These are phyloP conservation scores for Tanacetum coccineum DNA, from an alignment of 129 eudicot species.

Conservation along the genomic window DNA sequence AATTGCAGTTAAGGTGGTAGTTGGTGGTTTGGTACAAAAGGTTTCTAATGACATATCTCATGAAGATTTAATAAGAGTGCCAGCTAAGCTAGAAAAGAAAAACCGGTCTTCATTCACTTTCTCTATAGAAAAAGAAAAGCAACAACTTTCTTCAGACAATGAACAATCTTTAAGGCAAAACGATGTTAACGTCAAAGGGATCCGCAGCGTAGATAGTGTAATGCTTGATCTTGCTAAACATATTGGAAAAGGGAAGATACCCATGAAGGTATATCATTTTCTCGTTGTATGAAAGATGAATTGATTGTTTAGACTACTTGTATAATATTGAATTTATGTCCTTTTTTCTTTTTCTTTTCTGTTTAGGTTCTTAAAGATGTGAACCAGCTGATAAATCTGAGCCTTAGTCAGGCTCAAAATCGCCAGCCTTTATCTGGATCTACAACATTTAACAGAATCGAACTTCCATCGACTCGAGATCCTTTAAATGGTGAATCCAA, in stretches of 20 bases:
- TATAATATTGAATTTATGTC: too few relatives aligned
- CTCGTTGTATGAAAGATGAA: neutral
- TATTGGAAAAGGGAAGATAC: conserved; percentile 65
- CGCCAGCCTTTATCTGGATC: conserved; percentile 81
- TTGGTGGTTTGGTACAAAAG: conserved; percentile 46
- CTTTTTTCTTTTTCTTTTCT: conserved; percentile 1
- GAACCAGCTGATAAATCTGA: conserved; percentile 50
- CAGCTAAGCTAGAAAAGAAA: conserved; percentile 74
- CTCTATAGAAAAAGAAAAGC: conserved; percentile 51
- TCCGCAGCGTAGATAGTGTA: conserved; percentile 52
- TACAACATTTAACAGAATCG: conserved; percentile 85
- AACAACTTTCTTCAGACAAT: conserved; percentile 32
- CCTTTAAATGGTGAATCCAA: conserved; percentile 67
- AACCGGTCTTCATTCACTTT: conserved; percentile 65
- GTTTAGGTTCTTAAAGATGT: conserved; percentile 73
- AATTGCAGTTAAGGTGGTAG: conserved; percentile 56
- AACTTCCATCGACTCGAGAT: conserved; percentile 55
- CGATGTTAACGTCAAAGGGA: conserved; percentile 41
- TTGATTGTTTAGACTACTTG: neutral
- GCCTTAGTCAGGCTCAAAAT: conserved; percentile 56
- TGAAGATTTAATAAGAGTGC: conserved; percentile 66
- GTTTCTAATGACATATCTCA: conserved; percentile 30
- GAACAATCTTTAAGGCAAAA: conserved; percentile 34
- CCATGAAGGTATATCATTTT: conserved; percentile 61
- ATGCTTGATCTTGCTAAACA: conserved; percentile 67